phyloP scores from a whole-genome alignment of 1,284 basidiomycete species.

The Ustilago sp. region DNA sequence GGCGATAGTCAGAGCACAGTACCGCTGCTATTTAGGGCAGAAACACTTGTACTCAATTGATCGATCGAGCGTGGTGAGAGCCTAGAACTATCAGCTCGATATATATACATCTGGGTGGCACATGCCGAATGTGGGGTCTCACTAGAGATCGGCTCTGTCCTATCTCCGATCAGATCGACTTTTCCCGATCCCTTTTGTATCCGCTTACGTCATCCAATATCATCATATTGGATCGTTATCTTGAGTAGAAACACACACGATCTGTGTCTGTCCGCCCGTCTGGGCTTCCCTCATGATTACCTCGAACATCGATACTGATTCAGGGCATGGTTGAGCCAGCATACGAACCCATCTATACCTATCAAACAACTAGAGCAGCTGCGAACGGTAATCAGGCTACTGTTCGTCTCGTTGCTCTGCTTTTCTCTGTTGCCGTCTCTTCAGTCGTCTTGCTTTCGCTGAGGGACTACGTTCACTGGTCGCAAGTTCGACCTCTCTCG shows the following conservation, averaged over 20 bases:
- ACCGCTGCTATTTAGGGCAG: background rate
- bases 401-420: constrained; percentile 32
- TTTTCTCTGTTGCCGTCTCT: constrained; percentile 32
- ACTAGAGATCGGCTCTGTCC: too few relatives aligned
- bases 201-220: too few relatives aligned
- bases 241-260: background rate
- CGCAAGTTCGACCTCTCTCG: constrained; percentile 12
- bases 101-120: too few relatives aligned
- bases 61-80: too few relatives aligned
- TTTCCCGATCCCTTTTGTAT: too few relatives aligned
- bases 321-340: constrained; percentile 23
- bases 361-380: constrained; percentile 26
- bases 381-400: constrained; percentile 24
- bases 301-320: background rate
- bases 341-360: constrained; percentile 41
- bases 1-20: background rate
- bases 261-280: background rate
- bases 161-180: too few relatives aligned
- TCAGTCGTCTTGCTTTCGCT: constrained; percentile 38
- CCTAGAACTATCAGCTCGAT: too few relatives aligned
- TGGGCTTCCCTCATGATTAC: background rate
- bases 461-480: constrained; percentile 31
- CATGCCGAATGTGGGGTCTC: too few relatives aligned
- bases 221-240: background rate
- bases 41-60: too few relatives aligned